A percentile compares a stretch with the other conserved stretches of the same genome.
phyloP scores from a whole-genome alignment of 75 land plant genomes.

The Sequoiadendron giganteum region DNA sequence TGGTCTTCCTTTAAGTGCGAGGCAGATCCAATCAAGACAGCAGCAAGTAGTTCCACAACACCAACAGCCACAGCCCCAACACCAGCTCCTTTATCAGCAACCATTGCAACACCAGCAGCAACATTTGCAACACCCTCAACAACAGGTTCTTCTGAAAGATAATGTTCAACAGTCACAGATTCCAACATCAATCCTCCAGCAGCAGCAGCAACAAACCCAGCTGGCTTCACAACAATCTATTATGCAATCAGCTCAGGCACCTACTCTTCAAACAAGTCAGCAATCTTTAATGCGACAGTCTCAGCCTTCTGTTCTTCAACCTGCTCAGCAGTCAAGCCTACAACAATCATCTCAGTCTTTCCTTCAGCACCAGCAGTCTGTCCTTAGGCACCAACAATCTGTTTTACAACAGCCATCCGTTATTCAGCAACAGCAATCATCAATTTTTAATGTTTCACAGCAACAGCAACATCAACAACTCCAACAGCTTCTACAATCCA shows the following conservation, averaged over 20 bases:
- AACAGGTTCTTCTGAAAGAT: not conserved
- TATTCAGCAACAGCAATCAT: constrained; percentile 6
- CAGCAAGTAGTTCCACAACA: constrained; percentile 20
- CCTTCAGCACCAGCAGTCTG: constrained; percentile 12
- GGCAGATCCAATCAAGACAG: constrained; percentile 10
- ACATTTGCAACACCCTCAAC: not conserved
- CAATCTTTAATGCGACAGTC: not conserved
- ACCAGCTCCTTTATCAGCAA: not conserved
- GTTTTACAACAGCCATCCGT: constrained; percentile 5
- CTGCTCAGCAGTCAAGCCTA: not conserved
- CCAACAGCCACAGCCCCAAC: constrained; percentile 1
- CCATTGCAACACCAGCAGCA: not conserved
- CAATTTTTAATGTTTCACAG: not conserved
- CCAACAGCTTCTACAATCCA: constrained; percentile 5
- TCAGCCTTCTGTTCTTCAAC: constrained; percentile 6
- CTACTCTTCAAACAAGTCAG: constrained; percentile 5
- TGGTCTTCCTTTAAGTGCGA: not conserved
- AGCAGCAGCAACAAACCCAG: not conserved
- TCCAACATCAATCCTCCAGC: not conserved
- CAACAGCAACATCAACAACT: constrained; percentile 6
- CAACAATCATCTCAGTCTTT: constrained; percentile 1
- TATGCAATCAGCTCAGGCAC: not conserved
- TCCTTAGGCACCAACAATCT: constrained; percentile 17
- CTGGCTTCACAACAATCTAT: not conserved
- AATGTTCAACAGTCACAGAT: not conserved